Conservation (phyloP, 1,284 basidiomycete genomes). For the Lentinula novae-zelandiae region DNA sequence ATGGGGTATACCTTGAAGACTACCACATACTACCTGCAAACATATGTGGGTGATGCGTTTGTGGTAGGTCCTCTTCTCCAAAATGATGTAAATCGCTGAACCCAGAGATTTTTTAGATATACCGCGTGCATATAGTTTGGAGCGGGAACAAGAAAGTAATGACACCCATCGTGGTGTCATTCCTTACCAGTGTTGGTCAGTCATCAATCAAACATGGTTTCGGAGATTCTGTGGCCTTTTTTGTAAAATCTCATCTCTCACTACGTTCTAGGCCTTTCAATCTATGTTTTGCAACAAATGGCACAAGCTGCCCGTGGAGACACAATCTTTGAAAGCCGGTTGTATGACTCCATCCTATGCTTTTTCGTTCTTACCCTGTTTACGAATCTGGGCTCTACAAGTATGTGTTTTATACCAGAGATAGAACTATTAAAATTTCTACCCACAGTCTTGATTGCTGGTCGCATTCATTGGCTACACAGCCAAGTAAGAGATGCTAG, state of each 20-base stretch:
- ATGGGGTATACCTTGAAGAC: neutral
- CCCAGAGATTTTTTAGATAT: neutral
- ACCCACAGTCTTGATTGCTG: neutral
- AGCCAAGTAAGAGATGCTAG: conserved; percentile 2
- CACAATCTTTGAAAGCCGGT: neutral
- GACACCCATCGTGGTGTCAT: neutral
- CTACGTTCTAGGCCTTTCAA: neutral
- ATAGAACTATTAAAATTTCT: neutral
- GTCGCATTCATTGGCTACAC: conserved; percentile 1
- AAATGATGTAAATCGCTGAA: neutral
- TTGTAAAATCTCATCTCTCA: neutral
- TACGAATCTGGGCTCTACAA: neutral
- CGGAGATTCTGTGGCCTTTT: neutral
- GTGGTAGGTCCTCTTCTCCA: neutral
- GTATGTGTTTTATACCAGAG: neutral
- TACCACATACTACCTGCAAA: neutral
- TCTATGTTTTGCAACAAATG: conserved; percentile 2
- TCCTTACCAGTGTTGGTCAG: conserved; percentile 1
- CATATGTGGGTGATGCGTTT: conserved; percentile 4
- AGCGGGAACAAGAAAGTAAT: neutral
- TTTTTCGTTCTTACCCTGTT: conserved; percentile 1
- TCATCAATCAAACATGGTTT: neutral
- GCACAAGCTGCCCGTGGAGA: neutral
- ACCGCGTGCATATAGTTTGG: conserved; percentile 3
- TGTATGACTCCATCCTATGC: neutral